Evolutionary conservation across 495 filamentous ascomycete species (phyloP), one percentile per base, ranked within the genome.

Genomic region (Daldinia concentrica): DNA sequence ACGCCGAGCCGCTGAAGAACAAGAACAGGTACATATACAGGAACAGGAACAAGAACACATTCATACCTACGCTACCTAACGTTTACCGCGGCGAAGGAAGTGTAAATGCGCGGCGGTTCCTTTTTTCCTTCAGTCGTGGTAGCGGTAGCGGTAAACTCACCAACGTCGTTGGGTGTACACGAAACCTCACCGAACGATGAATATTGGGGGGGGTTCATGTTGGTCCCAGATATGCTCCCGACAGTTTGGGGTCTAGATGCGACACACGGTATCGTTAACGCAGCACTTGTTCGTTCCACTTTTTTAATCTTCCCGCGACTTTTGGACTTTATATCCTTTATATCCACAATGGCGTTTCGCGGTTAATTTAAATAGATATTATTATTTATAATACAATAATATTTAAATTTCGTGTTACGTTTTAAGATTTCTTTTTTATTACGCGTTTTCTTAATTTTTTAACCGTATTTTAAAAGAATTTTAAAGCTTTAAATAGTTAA

Each of bases 211-310:
- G 17, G 41, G 34, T 41, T 26, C 52, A 58, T 59, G 62, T 66
- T 66, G 63, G 62, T 64, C 43, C 62, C 58, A 60, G 22, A 65
- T 55, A 57, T 55, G 43, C 17, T 74, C 67, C 71, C 67, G 66
- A 62, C 59, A 27, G 66, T 58, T 69, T 67, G 66, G 66, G 64
- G 57, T 58, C 56, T 62, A 64, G 54, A 71, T 71, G 72, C 67
- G 70, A 74, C 71, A 74, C 71, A 27, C n/a, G 24, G 24, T 26
- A 26, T 26, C 3, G 24, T 26, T 26, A 26, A 26, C 24, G 24
- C 24, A 26, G 3, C 24, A 26, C 24, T 3, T 26, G 3, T 26
- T 26, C 24, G 24, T 1, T 26, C 3, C 3, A 26, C 24, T 26
- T 26, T 26, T 26, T 26, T 26, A 26, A 26, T 3, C 24, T 26